A percentile compares a stretch with the other conserved stretches of the same genome.
phyloP scores from a whole-genome alignment of 257 asterid genomes.

The Jacaranda mimosifolia region DNA sequence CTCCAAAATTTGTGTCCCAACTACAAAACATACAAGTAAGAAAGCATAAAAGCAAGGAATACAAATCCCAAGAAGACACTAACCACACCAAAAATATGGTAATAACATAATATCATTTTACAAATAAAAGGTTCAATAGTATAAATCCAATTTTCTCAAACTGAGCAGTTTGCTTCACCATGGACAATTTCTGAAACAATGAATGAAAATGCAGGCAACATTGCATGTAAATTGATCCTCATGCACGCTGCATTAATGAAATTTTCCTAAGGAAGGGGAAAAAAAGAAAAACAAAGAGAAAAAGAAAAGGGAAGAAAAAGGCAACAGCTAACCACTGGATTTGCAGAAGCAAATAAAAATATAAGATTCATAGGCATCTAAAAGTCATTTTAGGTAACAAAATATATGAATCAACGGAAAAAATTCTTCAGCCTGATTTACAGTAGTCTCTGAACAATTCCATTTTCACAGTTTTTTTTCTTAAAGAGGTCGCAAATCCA shows the following conservation, averaged over 20 bases:
- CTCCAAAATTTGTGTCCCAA: not conserved
- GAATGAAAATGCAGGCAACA: no score
- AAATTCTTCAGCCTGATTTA: no score
- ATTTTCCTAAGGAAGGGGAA: no score
- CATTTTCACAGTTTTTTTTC: no score
- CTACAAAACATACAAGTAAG: slow-evolving; percentile 2
- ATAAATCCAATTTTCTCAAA: not conserved
- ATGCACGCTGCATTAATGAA: no score
- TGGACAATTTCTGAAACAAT: no score
- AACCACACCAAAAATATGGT: not conserved
- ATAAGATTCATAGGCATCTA: not conserved
- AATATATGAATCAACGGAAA: not conserved
- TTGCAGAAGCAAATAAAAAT: slow-evolving; percentile 1
- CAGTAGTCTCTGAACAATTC: no score
- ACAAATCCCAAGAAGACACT: not conserved
- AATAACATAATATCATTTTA: not conserved
- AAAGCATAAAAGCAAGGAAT: not conserved
- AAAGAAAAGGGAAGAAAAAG: not conserved
- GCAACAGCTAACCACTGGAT: not conserved
- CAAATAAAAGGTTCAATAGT: not conserved
- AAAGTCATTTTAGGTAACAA: slow-evolving; percentile 3
- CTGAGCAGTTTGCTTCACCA: not conserved
- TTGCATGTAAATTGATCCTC: no score
- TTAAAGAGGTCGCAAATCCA: no score
- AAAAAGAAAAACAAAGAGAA: no score